Evolutionary conservation across 257 asterid species (phyloP).

Genomic region (Oldenlandia corymbosa): DNA sequence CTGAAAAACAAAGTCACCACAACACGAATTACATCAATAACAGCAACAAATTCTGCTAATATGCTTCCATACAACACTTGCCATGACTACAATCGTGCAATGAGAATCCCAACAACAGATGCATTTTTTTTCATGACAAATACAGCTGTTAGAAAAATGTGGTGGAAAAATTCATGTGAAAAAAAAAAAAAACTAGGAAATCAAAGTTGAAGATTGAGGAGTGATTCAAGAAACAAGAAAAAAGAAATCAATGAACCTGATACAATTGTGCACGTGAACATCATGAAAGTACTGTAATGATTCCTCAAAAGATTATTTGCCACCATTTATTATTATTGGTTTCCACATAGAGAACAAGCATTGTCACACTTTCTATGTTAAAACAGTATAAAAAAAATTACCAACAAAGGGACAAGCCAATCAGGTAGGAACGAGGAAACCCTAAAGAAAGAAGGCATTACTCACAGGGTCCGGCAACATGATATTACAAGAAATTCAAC

Average conservation of each 20-base stretch:
- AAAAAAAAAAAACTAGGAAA: not conserved
- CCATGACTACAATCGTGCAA: too few relatives aligned
- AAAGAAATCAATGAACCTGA: not conserved
- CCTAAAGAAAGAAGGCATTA: not conserved
- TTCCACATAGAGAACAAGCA: not conserved
- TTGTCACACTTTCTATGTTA: not conserved
- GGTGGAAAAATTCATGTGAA: not conserved
- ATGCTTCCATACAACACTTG: too few relatives aligned
- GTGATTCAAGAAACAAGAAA: not conserved
- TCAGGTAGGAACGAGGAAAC: not conserved
- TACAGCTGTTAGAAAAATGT: not conserved
- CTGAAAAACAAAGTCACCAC: slow-evolving; percentile 22
- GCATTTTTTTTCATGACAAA: too few relatives aligned
- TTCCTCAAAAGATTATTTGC: not conserved
- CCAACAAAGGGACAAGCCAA: not conserved
- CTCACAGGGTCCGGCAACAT: not conserved
- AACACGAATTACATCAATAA: too few relatives aligned
- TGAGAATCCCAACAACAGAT: too few relatives aligned
- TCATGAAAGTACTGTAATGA: not conserved
- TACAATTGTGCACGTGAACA: not conserved
- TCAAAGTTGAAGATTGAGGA: not conserved
- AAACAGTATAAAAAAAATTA: not conserved
- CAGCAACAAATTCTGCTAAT: not conserved
- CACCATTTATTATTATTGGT: too few relatives aligned
- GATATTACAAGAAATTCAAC: not conserved